phyloP scores from a whole-genome alignment of 2,329 filamentous ascomycete species.

The Sporothrix pallida region DNA sequence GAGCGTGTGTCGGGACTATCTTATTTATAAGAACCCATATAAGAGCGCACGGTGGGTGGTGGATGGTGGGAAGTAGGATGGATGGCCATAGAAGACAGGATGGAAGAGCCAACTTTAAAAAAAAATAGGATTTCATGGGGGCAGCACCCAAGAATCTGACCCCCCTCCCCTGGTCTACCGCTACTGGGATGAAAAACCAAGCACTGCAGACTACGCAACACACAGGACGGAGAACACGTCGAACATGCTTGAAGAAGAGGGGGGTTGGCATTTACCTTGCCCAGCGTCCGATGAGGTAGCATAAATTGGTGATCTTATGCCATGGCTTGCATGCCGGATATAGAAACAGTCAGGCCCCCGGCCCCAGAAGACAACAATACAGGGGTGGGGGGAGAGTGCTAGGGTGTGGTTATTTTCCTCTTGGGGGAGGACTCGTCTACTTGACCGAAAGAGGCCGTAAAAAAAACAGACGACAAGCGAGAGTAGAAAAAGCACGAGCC shows the following conservation, averaged over 20 bases:
- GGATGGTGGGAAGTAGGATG: conserved; percentile 7
- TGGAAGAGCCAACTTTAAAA: conserved; percentile 24
- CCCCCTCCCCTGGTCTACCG: conserved; percentile 26
- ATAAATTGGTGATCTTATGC: conserved; percentile 67
- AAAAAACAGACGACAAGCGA: neutral
- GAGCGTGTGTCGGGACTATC: conserved; percentile 17
- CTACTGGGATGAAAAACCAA: conserved; percentile 42
- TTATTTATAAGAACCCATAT: conserved; percentile 27
- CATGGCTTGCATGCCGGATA: conserved; percentile 58
- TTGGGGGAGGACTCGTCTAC: neutral
- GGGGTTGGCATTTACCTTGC: conserved; percentile 50
- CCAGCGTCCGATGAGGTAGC: conserved; percentile 55
- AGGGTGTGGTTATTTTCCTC: neutral
- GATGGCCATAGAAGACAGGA: conserved; percentile 1
- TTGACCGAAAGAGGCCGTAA: neutral
- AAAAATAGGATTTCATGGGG: conserved; percentile 18
- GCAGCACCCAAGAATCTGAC: conserved; percentile 3
- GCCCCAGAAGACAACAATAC: neutral
- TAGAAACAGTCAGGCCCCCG: conserved; percentile 50
- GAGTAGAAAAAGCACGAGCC: neutral
- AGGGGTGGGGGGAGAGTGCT: conserved; percentile 26
- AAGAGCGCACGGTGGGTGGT: conserved; percentile 9
- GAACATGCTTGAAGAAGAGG: conserved; percentile 1
- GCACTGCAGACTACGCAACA: conserved; percentile 43
- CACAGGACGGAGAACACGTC: conserved; percentile 13